Base-by-base conservation (phyloP, 1,284 basidiomycete genomes). In the Leccinum pachyderme region DNA sequence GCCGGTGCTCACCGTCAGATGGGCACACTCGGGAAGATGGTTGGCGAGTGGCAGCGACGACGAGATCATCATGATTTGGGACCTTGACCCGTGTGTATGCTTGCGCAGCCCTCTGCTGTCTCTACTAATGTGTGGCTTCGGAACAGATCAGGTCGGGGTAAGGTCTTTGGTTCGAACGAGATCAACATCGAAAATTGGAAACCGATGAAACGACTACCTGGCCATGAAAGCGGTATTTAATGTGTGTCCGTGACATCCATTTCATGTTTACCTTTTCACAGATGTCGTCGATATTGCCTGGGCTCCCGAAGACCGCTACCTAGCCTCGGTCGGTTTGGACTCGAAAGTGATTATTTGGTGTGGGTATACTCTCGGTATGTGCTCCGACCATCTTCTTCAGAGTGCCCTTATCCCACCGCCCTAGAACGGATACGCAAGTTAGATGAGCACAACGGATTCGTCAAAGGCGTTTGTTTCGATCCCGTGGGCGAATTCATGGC, bases 391-490 rank as follows among this genome's bases (percentile, higher is more conserved):
- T 47, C 15, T 33, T 53, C 22, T 25, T 18, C n/a, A n/a, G 31
- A 31, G 43, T 45, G 48, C 58, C 47, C 51, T 54, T 25, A 53
- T 22, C 28, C 24, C 12, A 28, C 29, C 27, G 1, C 29, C 15
- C 11, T 59, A 91, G 94, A 95, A 63, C 85, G 88, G 8, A 70
- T 98, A 47, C 79, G 82, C 47, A 92, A 89, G 66, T 82, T 99
- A 32, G 90, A 93, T 56, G 84, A 86, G 52, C 97, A 99, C 69
- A 86, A 93, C 65, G 95, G 95, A 5, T 98, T 98, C 70, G 95
- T 99, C 63, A 99, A 99, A 73, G 97, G 97, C 52, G 93, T 99
- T 49, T 95, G 93, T 64, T 99, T 95, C 86, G 97, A 99, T 73
- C 96, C 97, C 1, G 91, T 96, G 5, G 96, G 96, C 47, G 91